Percentiles rank a stretch among this genome's conserved stretches.
These are phyloP conservation scores for Claviceps arundinis DNA, from an alignment of 2,329 filamentous ascomycete species.

Conservation along the genomic window DNA sequence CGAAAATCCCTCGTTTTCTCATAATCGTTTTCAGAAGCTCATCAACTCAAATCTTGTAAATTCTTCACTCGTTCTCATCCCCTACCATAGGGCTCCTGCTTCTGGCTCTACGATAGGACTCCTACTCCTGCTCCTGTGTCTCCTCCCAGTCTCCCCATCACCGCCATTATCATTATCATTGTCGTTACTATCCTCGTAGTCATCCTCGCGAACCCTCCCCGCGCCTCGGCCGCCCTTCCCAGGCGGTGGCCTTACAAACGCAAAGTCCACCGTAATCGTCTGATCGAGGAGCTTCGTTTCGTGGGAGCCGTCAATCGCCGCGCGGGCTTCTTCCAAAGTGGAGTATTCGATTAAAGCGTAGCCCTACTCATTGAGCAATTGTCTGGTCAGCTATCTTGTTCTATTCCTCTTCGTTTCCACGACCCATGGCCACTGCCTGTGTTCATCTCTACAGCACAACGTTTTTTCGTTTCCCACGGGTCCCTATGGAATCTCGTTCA, in stretches of 20 bases:
- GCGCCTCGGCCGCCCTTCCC: conserved; percentile 27
- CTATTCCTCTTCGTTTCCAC: too few relatives aligned
- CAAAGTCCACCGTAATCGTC: conserved; percentile 70
- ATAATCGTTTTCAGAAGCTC: too few relatives aligned
- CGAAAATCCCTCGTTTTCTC: too few relatives aligned
- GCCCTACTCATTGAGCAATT: conserved; percentile 36
- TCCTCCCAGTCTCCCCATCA: conserved; percentile 11
- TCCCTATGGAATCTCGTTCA: not conserved
- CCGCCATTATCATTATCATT: conserved; percentile 8
- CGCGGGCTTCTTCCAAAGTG: conserved; percentile 63
- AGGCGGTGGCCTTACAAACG: conserved; percentile 68
- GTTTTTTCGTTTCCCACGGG: not conserved
- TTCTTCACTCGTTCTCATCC: conserved; percentile 16
- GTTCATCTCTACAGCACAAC: too few relatives aligned
- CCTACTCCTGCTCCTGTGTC: conserved; percentile 35
- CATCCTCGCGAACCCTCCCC: conserved; percentile 21
- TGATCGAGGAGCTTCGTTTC: conserved; percentile 68
- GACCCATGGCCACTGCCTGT: too few relatives aligned
- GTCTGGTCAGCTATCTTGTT: not conserved
- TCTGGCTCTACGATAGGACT: conserved; percentile 10
- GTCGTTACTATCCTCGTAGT: too few relatives aligned
- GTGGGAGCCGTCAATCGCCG: conserved; percentile 72
- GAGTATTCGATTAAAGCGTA: conserved; percentile 79
- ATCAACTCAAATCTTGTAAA: too few relatives aligned
- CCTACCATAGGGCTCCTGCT: conserved; percentile 17